A percentile compares a stretch with the other conserved stretches of the same genome.
These are phyloP conservation scores for Trametes versicolor DNA, from an alignment of 1,284 basidiomycete genomes.

Conservation along the genomic window DNA sequence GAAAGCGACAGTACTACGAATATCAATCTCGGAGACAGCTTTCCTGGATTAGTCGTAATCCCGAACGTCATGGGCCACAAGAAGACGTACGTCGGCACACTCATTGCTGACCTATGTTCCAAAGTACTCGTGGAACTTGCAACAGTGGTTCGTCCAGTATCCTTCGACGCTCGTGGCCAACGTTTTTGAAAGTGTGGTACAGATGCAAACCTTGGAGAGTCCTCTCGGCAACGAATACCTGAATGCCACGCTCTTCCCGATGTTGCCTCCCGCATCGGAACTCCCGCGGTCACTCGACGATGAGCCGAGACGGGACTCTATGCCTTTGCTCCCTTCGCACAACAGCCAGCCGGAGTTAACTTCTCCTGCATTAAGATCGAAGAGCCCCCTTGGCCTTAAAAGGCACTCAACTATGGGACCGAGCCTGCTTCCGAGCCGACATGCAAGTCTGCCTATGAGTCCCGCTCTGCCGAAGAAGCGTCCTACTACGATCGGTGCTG, in stretches of 20 bases:
- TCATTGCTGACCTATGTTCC: constrained; percentile 88
- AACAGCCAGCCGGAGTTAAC: constrained; percentile 67
- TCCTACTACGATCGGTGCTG: constrained; percentile 66
- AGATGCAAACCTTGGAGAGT: constrained; percentile 75
- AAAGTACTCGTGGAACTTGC: constrained; percentile 86
- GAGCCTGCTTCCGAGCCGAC: constrained; percentile 49
- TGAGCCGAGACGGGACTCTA: constrained; percentile 51
- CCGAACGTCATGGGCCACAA: constrained; percentile 84
- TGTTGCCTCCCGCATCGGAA: constrained; percentile 65
- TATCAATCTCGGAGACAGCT: constrained; percentile 62
- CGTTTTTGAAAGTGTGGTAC: constrained; percentile 32
- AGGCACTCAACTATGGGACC: constrained; percentile 63
- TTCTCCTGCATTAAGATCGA: constrained; percentile 47
- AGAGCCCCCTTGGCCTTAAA: constrained; percentile 54
- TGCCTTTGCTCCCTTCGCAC: constrained; percentile 56
- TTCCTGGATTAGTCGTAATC: constrained; percentile 76
- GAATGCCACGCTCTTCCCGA: constrained; percentile 70
- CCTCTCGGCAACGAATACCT: constrained; percentile 81
- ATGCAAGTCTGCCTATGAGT: constrained; percentile 55
- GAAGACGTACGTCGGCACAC: constrained; percentile 84
- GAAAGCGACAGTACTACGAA: constrained; percentile 69
- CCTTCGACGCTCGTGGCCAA: constrained; percentile 22
- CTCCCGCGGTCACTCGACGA: constrained; percentile 64
- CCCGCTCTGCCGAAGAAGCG: constrained; percentile 62
- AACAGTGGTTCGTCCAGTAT: constrained; percentile 63